A percentile compares a stretch with the other conserved stretches of the same genome.
These are phyloP conservation scores for Wickerhamomyces silvicola DNA, from an alignment of 805 yeast genomes.

Conservation along the genomic window DNA sequence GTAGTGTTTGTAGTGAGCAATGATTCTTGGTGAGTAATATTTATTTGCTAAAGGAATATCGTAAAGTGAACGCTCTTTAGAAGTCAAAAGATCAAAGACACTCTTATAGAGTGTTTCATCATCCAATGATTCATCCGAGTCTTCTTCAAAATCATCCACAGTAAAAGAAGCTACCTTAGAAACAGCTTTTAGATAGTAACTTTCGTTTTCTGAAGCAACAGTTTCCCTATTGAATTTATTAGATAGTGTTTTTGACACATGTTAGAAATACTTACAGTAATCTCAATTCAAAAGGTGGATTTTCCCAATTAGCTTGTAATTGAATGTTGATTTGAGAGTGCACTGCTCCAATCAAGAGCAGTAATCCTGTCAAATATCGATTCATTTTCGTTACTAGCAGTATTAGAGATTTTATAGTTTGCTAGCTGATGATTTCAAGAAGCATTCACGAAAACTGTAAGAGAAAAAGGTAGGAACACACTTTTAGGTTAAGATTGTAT, in stretches of 20 bases:
- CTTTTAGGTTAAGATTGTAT: background rate
- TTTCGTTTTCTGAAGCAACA: slow-evolving; percentile 19
- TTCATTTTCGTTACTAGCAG: background rate
- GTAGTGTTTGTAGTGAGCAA: slow-evolving; percentile 56
- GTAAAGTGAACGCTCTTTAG: slow-evolving; percentile 15
- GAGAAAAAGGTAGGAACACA: no score
- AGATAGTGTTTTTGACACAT: background rate
- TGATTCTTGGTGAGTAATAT: slow-evolving; percentile 52
- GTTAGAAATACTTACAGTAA: slow-evolving; percentile 16
- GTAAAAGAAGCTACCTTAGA: slow-evolving; percentile 9
- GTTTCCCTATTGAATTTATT: slow-evolving; percentile 17
- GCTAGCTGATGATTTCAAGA: background rate
- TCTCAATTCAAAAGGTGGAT: slow-evolving; percentile 21
- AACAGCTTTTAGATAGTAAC: slow-evolving; percentile 9
- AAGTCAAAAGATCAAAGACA: slow-evolving; percentile 12
- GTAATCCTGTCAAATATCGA: background rate
- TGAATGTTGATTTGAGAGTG: slow-evolving; percentile 16
- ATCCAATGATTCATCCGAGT: slow-evolving; percentile 2
- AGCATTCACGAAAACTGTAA: background rate
- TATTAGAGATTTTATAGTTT: slow-evolving; percentile 1
- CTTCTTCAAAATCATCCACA: slow-evolving; percentile 7
- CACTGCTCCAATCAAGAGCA: background rate
- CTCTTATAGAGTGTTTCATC: slow-evolving; percentile 16
- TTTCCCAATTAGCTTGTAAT: slow-evolving; percentile 22
- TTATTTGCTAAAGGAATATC: slow-evolving; percentile 28